These are phyloP conservation scores for Dipteronia sinensis DNA, from an alignment of 345 rosid species.

Conservation along the genomic window DNA sequence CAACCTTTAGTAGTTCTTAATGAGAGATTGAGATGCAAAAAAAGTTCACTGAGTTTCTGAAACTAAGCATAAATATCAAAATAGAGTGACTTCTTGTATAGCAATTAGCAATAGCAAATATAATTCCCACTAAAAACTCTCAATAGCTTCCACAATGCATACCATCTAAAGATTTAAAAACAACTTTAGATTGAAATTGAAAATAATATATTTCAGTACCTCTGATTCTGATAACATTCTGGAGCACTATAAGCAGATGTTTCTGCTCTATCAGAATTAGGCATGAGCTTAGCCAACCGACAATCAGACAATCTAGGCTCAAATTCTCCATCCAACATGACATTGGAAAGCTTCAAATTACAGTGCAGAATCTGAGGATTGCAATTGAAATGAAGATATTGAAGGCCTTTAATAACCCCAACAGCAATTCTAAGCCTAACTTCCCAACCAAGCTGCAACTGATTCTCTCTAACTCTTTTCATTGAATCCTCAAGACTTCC, in stretches of 20 bases:
- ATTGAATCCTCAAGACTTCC: slow-evolving; percentile 89
- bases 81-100: neutral
- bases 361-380: slow-evolving; percentile 70
- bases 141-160: neutral
- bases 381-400: slow-evolving; percentile 73
- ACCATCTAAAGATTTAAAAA: neutral
- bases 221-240: slow-evolving; percentile 69
- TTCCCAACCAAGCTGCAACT: slow-evolving; percentile 81
- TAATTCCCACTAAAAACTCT: neutral
- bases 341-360: slow-evolving; percentile 86
- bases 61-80: neutral
- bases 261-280: slow-evolving; percentile 45
- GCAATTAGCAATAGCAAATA: neutral
- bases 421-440: slow-evolving; percentile 81
- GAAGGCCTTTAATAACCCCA: slow-evolving; percentile 88
- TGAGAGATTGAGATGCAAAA: slow-evolving; percentile 10
- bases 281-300: slow-evolving; percentile 70
- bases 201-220: slow-evolving; percentile 40
- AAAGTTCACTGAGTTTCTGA: neutral
- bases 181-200: neutral
- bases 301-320: slow-evolving; percentile 84
- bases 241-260: slow-evolving; percentile 69
- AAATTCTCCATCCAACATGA: slow-evolving; percentile 90
- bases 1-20: neutral
- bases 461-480: slow-evolving; percentile 63